A percentile compares a stretch with the other conserved stretches of the same genome.
Conservation (phyloP, 164 flowering plant genomes). For the Cinnamomum micranthum region DNA sequence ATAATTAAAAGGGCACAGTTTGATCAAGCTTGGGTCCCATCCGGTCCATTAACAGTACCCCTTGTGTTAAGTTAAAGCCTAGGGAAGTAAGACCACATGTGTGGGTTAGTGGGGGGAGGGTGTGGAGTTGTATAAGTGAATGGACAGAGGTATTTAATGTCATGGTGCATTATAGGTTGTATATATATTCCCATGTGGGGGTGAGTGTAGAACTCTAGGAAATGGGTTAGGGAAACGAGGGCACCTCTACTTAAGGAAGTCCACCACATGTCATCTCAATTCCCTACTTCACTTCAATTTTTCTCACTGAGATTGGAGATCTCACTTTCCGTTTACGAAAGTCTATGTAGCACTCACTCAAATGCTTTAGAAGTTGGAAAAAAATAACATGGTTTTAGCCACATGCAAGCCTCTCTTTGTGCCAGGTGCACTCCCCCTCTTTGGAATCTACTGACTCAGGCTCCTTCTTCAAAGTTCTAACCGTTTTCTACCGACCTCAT, state of each 20-base stretch:
- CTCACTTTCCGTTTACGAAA: neutral
- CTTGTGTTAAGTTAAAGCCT: neutral
- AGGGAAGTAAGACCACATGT: neutral
- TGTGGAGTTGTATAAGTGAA: neutral
- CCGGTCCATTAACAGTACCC: too few relatives aligned
- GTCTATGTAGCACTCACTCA: neutral
- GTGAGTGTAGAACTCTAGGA: neutral
- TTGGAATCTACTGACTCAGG: conserved; percentile 21
- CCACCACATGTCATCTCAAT: conserved; percentile 2
- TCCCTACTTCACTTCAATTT: neutral
- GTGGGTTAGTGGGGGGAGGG: neutral
- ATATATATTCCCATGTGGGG: conserved; percentile 7
- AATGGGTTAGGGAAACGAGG: conserved; percentile 9
- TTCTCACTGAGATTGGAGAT: neutral
- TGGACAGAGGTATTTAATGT: neutral
- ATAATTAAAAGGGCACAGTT: too few relatives aligned
- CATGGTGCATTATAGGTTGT: neutral
- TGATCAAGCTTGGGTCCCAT: too few relatives aligned
- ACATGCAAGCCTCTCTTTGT: conserved; percentile 40
- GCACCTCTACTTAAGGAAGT: neutral
- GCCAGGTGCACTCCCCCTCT: conserved; percentile 56
- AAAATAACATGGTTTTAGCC: conserved; percentile 22
- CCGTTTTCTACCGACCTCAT: conserved; percentile 46
- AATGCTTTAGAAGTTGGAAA: neutral
- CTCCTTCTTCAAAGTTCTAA: conserved; percentile 24